phyloP scores from a whole-genome alignment of 1,284 basidiomycete genomes.

The Vanrija sp. region DNA sequence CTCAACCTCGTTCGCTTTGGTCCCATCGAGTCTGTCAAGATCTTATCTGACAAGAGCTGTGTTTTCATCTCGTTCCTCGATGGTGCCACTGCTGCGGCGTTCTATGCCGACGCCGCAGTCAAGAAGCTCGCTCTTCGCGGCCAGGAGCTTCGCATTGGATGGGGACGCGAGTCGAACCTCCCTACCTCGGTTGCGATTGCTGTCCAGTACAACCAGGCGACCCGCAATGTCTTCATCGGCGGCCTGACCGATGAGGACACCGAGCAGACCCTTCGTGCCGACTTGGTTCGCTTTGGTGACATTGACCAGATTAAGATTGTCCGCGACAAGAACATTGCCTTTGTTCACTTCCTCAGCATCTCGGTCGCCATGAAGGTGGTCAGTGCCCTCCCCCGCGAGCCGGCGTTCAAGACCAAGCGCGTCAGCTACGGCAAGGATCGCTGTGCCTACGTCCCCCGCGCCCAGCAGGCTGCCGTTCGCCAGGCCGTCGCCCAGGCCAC shows the following conservation, averaged over 20 bases:
- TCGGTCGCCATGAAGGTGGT: constrained; percentile 90
- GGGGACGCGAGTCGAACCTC: constrained; percentile 88
- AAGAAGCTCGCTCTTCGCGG: constrained; percentile 86
- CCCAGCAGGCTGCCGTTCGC: constrained; percentile 50
- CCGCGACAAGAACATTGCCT: constrained; percentile 93
- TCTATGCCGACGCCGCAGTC: constrained; percentile 89
- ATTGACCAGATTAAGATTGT: constrained; percentile 99
- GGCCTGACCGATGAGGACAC: constrained; percentile 81
- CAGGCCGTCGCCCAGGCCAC: constrained; percentile 57
- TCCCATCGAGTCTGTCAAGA: constrained; percentile 88
- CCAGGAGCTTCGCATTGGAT: constrained; percentile 91
- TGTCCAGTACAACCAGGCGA: constrained; percentile 83
- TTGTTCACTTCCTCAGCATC: constrained; percentile 93
- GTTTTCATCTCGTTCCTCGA: constrained; percentile 98
- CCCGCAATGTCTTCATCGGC: constrained; percentile 88
- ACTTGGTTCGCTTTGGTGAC: constrained; percentile 77
- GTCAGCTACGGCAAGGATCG: constrained; percentile 92
- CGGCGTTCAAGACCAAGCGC: constrained; percentile 86
- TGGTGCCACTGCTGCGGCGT: constrained; percentile 80
- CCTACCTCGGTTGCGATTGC: constrained; percentile 77
- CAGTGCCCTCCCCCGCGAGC: constrained; percentile 78
- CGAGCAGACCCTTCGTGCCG: constrained; percentile 82
- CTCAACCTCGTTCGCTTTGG: constrained; percentile 97
- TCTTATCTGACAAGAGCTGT: constrained; percentile 96
- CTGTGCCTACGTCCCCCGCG: constrained; percentile 70